phyloP scores from a whole-genome alignment of 306 rosid species.

The Morella rubra region DNA sequence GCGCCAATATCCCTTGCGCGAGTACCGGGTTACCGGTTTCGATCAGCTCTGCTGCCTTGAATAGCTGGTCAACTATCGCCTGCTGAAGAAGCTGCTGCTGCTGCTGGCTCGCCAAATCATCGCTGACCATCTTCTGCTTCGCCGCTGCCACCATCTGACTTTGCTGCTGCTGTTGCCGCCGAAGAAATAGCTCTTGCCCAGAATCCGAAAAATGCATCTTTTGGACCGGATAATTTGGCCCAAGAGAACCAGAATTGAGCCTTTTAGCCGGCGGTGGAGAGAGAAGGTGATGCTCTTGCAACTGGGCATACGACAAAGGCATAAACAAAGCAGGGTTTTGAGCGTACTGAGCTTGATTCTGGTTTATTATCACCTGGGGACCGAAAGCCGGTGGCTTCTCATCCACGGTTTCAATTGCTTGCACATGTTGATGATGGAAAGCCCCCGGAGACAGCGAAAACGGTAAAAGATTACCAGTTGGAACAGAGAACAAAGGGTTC shows the following conservation, averaged over 20 bases:
- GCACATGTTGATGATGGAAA: conserved; percentile 46
- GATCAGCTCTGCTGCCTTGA: conserved; percentile 79
- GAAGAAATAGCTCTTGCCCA: conserved; percentile 46
- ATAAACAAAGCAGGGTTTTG: conserved; percentile 54
- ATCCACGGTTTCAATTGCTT: conserved; percentile 45
- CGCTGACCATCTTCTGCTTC: conserved; percentile 55
- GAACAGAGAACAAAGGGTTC: conserved; percentile 36
- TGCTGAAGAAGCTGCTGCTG: conserved; percentile 55
- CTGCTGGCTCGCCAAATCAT: conserved; percentile 60
- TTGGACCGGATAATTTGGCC: conserved; percentile 40
- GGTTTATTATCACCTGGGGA: conserved; percentile 54
- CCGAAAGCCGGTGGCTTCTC: conserved; percentile 62
- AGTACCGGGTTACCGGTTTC: conserved; percentile 74
- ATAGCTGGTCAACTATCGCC: conserved; percentile 61
- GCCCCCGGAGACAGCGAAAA: conserved; percentile 42
- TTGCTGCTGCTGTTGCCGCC: conserved; percentile 56
- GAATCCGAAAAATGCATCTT: conserved; percentile 44
- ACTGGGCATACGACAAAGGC: conserved; percentile 53
- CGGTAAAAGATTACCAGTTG: conserved; percentile 37
- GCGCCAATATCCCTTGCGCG: conserved; percentile 99
- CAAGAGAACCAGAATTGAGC: conserved; percentile 46
- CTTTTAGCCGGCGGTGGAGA: conserved; percentile 62
- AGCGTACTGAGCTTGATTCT: conserved; percentile 54
- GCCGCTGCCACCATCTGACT: conserved; percentile 44
- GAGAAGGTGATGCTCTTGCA: conserved; percentile 58